Conservation (phyloP, 257 asterid species). For the Nicotiana tomentosiformis region DNA sequence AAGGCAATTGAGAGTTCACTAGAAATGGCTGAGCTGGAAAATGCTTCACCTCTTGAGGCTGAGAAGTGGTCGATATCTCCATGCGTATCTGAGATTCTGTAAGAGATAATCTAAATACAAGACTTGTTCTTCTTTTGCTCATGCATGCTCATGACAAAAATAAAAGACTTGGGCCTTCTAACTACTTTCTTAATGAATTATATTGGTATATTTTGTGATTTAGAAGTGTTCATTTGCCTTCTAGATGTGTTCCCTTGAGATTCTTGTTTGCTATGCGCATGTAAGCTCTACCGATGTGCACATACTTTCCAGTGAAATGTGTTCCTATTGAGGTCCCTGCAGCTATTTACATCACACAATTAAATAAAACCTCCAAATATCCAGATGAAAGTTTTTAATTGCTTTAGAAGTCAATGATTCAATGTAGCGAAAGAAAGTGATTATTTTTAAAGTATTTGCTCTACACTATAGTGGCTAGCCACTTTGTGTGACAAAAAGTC, state of each 20-base stretch:
- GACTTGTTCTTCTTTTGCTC: background rate
- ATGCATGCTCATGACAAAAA: background rate
- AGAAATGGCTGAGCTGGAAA: conserved; percentile 92
- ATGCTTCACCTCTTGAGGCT: conserved; percentile 76
- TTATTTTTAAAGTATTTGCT: background rate
- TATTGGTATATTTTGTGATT: background rate
- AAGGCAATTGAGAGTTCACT: conserved; percentile 60
- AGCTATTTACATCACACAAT: background rate
- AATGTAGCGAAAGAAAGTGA: conserved; percentile 1
- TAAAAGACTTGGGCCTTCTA: background rate
- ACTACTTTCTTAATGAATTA: background rate
- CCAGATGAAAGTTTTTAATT: background rate
- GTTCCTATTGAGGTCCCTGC: background rate
- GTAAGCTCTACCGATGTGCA: background rate
- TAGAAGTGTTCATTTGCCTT: background rate
- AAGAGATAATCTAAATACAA: conserved; percentile 25
- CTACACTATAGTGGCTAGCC: background rate
- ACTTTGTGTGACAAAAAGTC: background rate
- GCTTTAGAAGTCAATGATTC: background rate
- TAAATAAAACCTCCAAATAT: background rate
- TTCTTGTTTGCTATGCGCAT: background rate
- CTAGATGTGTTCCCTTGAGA: background rate
- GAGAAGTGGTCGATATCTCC: conserved; percentile 80
- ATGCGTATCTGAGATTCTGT: conserved; percentile 59
- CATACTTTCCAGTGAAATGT: background rate